These are phyloP conservation scores for Sugiyamaella marilandica DNA, from an alignment of 805 yeast species.

Conservation along the genomic window DNA sequence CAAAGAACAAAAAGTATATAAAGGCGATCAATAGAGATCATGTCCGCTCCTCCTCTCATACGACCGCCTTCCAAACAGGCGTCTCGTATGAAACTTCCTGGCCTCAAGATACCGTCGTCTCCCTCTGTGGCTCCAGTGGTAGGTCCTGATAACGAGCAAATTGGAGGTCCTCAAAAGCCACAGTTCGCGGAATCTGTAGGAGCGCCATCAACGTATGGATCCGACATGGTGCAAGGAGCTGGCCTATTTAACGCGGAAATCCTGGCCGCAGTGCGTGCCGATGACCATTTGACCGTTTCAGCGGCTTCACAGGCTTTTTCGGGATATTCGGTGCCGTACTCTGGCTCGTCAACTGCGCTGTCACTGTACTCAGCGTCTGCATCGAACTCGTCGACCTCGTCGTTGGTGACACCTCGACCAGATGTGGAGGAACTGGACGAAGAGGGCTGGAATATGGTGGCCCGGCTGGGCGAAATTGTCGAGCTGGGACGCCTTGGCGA, in stretches of 20 bases:
- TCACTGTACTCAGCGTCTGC: background rate
- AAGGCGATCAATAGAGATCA: background rate
- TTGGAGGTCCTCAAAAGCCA: background rate
- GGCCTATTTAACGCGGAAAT: conserved; percentile 23
- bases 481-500: conserved; percentile 79
- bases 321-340: no score
- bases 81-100: conserved; percentile 23
- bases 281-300: background rate
- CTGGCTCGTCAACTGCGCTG: background rate
- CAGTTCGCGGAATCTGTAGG: background rate
- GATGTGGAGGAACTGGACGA: conserved; percentile 50
- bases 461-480: conserved; percentile 54
- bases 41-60: conserved; percentile 20
- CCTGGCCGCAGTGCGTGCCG: conserved; percentile 22
- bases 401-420: background rate
- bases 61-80: conserved; percentile 16
- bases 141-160: conserved; percentile 5
- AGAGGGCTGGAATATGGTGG: conserved; percentile 66
- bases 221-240: conserved; percentile 5
- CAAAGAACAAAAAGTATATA: background rate
- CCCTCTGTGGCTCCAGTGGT: conserved; percentile 11
- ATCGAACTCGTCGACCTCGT: conserved; percentile 5
- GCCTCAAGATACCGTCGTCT: conserved; percentile 22
- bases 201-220: conserved; percentile 15
- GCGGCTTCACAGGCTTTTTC: background rate